Conservation (phyloP, 768 basidiomycete species). For the Tubosaeta sp. region DNA sequence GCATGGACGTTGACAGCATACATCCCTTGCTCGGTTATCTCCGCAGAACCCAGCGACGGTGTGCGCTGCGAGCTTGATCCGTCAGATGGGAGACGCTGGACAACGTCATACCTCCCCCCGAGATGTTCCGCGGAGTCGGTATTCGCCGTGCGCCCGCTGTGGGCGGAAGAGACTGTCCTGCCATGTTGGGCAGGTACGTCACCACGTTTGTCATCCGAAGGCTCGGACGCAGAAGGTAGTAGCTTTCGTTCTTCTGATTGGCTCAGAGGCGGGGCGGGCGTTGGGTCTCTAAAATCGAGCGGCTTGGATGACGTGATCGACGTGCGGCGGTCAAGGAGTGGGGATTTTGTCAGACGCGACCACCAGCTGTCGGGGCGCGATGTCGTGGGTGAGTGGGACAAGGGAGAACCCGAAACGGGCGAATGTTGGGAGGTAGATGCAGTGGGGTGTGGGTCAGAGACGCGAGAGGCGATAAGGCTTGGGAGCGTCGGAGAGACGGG, state of each 20-base stretch:
- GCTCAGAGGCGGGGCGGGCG: constrained; percentile 63
- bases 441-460: constrained; percentile 27
- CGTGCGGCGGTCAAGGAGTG: constrained; percentile 55
- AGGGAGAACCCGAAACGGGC: constrained; percentile 40
- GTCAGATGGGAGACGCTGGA: constrained; percentile 44
- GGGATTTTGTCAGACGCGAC: constrained; percentile 64
- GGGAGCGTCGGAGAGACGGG: constrained; percentile 17
- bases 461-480: constrained; percentile 19
- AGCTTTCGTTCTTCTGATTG: constrained; percentile 48
- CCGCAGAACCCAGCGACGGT: constrained; percentile 23
- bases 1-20: constrained; percentile 5
- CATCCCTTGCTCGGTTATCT: constrained; percentile 18
- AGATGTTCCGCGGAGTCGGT: constrained; percentile 65
- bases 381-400: constrained; percentile 44
- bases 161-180: constrained; percentile 43
- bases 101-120: constrained; percentile 65
- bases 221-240: constrained; percentile 6
- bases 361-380: constrained; percentile 76
- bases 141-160: constrained; percentile 59
- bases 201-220: constrained; percentile 12
- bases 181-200: constrained; percentile 23
- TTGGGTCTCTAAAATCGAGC: constrained; percentile 74
- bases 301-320: constrained; percentile 36
- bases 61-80: constrained; percentile 23
- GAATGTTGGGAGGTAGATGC: constrained; percentile 33